Conservation (phyloP, 2,329 filamentous ascomycete species). For the Hymenoscyphus albidus region DNA sequence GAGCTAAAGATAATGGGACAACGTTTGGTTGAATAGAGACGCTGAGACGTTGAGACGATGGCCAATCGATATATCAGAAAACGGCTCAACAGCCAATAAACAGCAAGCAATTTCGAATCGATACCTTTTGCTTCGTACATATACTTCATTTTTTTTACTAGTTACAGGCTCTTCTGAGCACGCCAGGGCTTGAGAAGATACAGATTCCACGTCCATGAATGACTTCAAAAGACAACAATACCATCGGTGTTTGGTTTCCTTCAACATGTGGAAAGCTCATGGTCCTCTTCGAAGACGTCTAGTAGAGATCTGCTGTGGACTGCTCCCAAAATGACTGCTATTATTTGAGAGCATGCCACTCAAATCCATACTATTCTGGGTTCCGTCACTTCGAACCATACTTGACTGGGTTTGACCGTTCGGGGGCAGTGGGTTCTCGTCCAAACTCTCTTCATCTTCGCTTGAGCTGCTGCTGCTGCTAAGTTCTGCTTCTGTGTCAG, state of each 20-base stretch:
- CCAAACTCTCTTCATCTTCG: slow-evolving; percentile 37
- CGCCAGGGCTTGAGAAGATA: no score
- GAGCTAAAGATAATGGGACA: no score
- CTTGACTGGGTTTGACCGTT: slow-evolving; percentile 22
- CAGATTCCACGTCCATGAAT: no score
- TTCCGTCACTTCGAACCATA: slow-evolving; percentile 36
- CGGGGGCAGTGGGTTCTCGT: slow-evolving; percentile 35
- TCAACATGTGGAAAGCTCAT: background rate
- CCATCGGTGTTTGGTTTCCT: background rate
- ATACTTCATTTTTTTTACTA: no score
- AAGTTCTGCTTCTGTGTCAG: slow-evolving; percentile 66
- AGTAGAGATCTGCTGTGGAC: slow-evolving; percentile 21
- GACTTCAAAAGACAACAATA: background rate
- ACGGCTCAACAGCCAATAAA: no score
- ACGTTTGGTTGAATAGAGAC: no score
- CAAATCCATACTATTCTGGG: slow-evolving; percentile 34
- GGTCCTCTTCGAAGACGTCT: slow-evolving; percentile 5
- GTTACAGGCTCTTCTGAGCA: no score
- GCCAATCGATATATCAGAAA: no score
- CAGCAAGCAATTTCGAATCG: background rate
- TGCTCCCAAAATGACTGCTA: slow-evolving; percentile 32
- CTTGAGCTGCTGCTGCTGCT: slow-evolving; percentile 40
- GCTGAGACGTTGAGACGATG: no score
- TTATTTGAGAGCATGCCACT: slow-evolving; percentile 27
- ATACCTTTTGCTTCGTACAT: background rate